Percentiles rank a stretch among this genome's conserved stretches.
phyloP scores from a whole-genome alignment of 2,329 filamentous ascomycete genomes.

The Phaeosphaeriaceae sp. region DNA sequence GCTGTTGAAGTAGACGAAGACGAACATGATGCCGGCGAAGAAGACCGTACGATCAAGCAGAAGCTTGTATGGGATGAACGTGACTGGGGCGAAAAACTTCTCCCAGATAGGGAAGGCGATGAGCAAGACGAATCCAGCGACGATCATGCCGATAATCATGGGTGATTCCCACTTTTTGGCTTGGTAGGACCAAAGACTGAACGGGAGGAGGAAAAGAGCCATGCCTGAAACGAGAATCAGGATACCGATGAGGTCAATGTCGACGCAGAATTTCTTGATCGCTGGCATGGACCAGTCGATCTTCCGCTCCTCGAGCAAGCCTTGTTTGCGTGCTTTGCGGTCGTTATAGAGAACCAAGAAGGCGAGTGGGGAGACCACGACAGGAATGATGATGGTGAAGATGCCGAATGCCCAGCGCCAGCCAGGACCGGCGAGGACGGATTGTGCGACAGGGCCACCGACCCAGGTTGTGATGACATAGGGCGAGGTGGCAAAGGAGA shows the following conservation, averaged over 20 bases:
- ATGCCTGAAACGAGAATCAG: slow-evolving; percentile 68
- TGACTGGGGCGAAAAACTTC: slow-evolving; percentile 47
- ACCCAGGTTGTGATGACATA: slow-evolving; percentile 46
- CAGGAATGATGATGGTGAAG: slow-evolving; percentile 70
- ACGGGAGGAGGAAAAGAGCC: slow-evolving; percentile 71
- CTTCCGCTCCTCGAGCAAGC: slow-evolving; percentile 60
- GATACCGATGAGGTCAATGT: slow-evolving; percentile 69
- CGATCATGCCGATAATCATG: slow-evolving; percentile 52
- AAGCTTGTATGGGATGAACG: slow-evolving; percentile 56
- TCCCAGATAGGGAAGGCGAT: slow-evolving; percentile 52
- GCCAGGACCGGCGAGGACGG: slow-evolving; percentile 59
- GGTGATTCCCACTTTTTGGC: slow-evolving; percentile 45
- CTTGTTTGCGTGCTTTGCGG: slow-evolving; percentile 64
- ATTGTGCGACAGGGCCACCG: slow-evolving; percentile 58
- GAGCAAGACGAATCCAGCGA: slow-evolving; percentile 47
- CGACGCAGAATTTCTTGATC: slow-evolving; percentile 67
- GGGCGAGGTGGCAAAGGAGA: slow-evolving; percentile 54
- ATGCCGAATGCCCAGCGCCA: slow-evolving; percentile 74
- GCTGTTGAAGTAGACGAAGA: slow-evolving; percentile 40
- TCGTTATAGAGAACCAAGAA: slow-evolving; percentile 63
- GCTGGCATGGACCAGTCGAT: slow-evolving; percentile 49
- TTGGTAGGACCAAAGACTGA: slow-evolving; percentile 60
- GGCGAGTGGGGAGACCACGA: slow-evolving; percentile 64
- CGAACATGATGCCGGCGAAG: slow-evolving; percentile 61
- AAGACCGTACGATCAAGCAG: slow-evolving; percentile 60